Conservation (phyloP, 2,329 filamentous ascomycete species). For the Chrysoporthe austroafricana region DNA sequence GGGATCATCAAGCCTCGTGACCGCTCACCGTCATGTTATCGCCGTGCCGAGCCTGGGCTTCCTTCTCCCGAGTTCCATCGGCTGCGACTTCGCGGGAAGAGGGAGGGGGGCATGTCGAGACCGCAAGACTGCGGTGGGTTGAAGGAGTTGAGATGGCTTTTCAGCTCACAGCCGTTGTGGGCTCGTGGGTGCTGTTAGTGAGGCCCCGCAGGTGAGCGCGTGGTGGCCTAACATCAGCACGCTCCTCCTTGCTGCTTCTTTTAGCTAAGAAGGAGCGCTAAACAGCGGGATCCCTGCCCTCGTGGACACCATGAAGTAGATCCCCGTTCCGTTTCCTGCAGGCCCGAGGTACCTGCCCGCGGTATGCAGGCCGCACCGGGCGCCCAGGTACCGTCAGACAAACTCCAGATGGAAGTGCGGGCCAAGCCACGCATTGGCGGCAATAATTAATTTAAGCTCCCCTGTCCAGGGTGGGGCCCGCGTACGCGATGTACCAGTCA, state of each 20-base stretch:
- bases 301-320: slow-evolving; percentile 16
- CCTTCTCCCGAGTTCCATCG: background rate
- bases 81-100: background rate
- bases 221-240: background rate
- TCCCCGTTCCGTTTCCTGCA: slow-evolving; percentile 12
- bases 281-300: slow-evolving; percentile 13
- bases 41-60: background rate
- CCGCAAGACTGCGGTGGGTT: background rate
- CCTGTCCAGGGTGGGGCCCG: slow-evolving; percentile 15
- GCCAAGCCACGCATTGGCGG: slow-evolving; percentile 26
- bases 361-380: background rate
- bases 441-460: slow-evolving; percentile 27
- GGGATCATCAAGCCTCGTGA: slow-evolving; percentile 6
- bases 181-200: background rate
- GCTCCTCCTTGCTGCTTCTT: slow-evolving; percentile 13
- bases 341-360: background rate
- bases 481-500: background rate
- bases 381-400: slow-evolving; percentile 8
- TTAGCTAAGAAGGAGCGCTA: slow-evolving; percentile 17
- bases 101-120: background rate
- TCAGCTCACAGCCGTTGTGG: slow-evolving; percentile 2
- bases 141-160: background rate
- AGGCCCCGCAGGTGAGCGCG: background rate
- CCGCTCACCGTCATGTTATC: slow-evolving; percentile 4
- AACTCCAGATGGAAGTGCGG: background rate